phyloP scores from a whole-genome alignment of 2,329 filamentous ascomycete genomes.

The Onygenales sp. region DNA sequence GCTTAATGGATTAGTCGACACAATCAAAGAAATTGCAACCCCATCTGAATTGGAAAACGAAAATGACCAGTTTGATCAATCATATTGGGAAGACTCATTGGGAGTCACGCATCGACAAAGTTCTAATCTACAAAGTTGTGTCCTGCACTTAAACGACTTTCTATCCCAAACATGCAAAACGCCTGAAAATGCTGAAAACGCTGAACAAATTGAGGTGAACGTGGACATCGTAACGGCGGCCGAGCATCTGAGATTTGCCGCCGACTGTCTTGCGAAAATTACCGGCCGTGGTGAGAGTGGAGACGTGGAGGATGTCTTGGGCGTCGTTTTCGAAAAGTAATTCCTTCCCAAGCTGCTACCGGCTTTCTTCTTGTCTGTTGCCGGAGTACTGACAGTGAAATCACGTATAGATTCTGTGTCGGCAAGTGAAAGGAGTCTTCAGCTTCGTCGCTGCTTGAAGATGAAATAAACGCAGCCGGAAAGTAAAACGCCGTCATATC shows the following conservation, averaged over 20 bases:
- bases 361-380: conserved; percentile 4
- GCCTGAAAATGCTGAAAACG: conserved; percentile 10
- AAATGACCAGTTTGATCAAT: conserved; percentile 43
- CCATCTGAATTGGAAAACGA: conserved; percentile 25
- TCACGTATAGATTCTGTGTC: conserved; percentile 43
- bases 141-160: conserved; percentile 63
- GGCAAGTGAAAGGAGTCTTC: conserved; percentile 34
- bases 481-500: conserved; percentile 1
- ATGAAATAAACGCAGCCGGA: background rate
- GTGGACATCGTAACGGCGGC: conserved; percentile 83
- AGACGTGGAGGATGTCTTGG: conserved; percentile 90
- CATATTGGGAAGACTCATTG: conserved; percentile 70
- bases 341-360: conserved; percentile 23
- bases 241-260: conserved; percentile 75
- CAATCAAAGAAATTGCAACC: conserved; percentile 48
- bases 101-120: conserved; percentile 87
- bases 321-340: conserved; percentile 96
- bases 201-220: conserved; percentile 15
- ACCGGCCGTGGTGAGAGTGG: conserved; percentile 76
- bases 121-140: conserved; percentile 66
- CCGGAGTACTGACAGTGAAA: conserved; percentile 7
- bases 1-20: conserved; percentile 54
- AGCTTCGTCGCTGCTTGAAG: background rate
- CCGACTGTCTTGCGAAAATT: conserved; percentile 70
- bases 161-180: conserved; percentile 44